Evolutionary conservation across 768 basidiomycete species (phyloP).

Genomic region (Austroboletus festivus): DNA sequence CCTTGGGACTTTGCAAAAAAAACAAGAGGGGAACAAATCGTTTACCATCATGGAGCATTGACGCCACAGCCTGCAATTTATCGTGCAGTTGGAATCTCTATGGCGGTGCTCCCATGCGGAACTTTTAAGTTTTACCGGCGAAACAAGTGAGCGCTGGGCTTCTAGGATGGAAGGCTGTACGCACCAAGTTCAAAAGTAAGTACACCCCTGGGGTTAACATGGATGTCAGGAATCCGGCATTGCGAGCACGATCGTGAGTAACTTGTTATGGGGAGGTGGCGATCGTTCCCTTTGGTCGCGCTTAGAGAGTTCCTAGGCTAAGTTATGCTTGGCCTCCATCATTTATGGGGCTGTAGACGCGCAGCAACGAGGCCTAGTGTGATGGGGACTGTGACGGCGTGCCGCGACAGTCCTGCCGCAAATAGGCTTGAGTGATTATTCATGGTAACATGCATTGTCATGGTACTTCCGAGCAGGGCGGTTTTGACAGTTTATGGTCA

Average conservation of each 20-base stretch:
- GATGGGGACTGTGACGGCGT: conserved; percentile 1
- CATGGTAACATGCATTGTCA: conserved; percentile 1
- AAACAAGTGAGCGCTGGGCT: background rate
- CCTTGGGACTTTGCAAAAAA: conserved; percentile 2
- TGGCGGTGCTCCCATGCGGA: background rate
- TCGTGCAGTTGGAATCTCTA: background rate
- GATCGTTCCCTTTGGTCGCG: background rate
- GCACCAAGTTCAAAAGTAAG: conserved; percentile 2
- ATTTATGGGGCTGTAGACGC: conserved; percentile 3
- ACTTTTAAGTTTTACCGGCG: too few relatives aligned
- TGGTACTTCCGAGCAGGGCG: conserved; percentile 2
- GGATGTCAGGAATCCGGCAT: conserved; percentile 2
- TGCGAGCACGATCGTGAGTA: too few relatives aligned
- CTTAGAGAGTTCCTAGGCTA: too few relatives aligned
- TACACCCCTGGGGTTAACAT: background rate
- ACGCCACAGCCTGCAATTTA: background rate
- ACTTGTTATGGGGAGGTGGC: background rate
- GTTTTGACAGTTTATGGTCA: conserved; percentile 15
- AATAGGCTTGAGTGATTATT: background rate
- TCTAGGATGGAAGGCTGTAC: conserved; percentile 3
- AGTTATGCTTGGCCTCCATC: background rate
- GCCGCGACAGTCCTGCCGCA: conserved; percentile 10
- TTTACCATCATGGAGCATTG: background rate
- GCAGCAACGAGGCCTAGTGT: background rate
- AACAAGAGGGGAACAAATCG: background rate